Evolutionary conservation across 805 yeast genomes (phyloP).

Genomic region (Saccharomycopsis sp.): DNA sequence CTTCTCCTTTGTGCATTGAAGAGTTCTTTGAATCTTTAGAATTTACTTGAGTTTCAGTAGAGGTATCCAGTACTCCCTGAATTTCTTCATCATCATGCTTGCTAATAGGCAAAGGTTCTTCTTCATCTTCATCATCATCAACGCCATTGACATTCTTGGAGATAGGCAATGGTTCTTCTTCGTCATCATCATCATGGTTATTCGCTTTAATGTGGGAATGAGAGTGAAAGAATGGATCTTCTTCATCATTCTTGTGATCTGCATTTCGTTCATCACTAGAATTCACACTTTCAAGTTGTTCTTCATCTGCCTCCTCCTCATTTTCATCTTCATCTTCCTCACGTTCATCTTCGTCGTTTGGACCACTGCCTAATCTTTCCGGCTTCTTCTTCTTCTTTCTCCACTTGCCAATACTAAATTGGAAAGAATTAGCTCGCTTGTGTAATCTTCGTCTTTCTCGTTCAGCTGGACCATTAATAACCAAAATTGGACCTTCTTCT

Average conservation of each 20-base stretch:
- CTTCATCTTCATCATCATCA: not conserved
- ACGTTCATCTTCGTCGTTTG: constrained; percentile 8
- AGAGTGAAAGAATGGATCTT: not conserved
- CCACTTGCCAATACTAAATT: constrained; percentile 24
- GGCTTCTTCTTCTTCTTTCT: constrained; percentile 19
- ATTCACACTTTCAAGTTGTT: constrained; percentile 1
- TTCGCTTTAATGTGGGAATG: not conserved
- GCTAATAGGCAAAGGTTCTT: constrained; percentile 3
- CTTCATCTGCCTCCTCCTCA: constrained; percentile 23
- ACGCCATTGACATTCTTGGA: constrained; percentile 5
- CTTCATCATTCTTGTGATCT: constrained; percentile 19
- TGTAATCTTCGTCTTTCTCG: constrained; percentile 32
- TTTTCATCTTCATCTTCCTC: constrained; percentile 18
- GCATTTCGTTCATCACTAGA: not conserved
- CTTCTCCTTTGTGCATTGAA: constrained; percentile 9
- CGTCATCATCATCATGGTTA: constrained; percentile 12
- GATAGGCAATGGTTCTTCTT: constrained; percentile 9
- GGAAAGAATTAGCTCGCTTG: constrained; percentile 10
- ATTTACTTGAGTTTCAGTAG: not conserved
- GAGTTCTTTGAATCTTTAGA: constrained; percentile 13
- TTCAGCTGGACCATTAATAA: constrained; percentile 73
- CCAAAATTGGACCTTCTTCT: constrained; percentile 71
- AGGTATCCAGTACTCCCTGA: constrained; percentile 4
- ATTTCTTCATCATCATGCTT: not conserved
- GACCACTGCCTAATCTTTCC: constrained; percentile 13